phyloP scores from a whole-genome alignment of 228 moss, liverwort and hornwort species.

The Sphagnum fallax region DNA sequence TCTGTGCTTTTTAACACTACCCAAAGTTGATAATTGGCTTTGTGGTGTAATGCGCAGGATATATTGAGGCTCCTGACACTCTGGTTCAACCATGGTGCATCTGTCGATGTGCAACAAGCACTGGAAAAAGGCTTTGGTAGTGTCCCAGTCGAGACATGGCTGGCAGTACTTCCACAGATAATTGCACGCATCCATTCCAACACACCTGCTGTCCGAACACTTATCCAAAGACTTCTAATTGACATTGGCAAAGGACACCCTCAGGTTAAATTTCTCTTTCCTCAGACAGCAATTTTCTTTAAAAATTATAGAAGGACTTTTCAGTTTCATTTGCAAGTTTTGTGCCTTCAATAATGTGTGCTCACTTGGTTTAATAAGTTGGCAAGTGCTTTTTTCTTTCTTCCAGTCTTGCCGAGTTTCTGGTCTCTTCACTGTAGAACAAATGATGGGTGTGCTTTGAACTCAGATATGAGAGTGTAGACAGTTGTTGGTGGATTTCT shows the following conservation, averaged over 20 bases:
- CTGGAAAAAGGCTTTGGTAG: slow-evolving; percentile 67
- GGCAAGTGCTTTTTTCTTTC: too few species aligned
- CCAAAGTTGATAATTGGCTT: too few species aligned
- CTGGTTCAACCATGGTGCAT: slow-evolving; percentile 95
- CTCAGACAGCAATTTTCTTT: not conserved
- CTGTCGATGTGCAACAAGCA: slow-evolving; percentile 71
- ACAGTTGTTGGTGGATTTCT: too few species aligned
- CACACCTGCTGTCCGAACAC: slow-evolving; percentile 72
- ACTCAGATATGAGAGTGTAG: too few species aligned
- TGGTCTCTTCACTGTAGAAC: too few species aligned
- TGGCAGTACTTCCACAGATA: slow-evolving; percentile 93
- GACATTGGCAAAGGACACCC: slow-evolving; percentile 90
- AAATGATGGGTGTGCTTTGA: too few species aligned
- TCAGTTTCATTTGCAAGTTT: too few species aligned
- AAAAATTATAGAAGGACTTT: not conserved
- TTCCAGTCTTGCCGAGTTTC: too few species aligned
- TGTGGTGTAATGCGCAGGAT: slow-evolving; percentile 38
- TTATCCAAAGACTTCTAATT: slow-evolving; percentile 75
- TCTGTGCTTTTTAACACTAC: too few species aligned
- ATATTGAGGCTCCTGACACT: slow-evolving; percentile 94
- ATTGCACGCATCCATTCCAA: slow-evolving; percentile 97
- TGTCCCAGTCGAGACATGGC: slow-evolving; percentile 91
- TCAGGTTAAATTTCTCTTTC: slow-evolving; percentile 43
- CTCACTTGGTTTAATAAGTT: too few species aligned
- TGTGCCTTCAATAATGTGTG: too few species aligned